Evolutionary conservation across 805 yeast genomes (phyloP), one percentile per base, ranked within the genome.

Genomic region (Metschnikowia corniflorae): DNA sequence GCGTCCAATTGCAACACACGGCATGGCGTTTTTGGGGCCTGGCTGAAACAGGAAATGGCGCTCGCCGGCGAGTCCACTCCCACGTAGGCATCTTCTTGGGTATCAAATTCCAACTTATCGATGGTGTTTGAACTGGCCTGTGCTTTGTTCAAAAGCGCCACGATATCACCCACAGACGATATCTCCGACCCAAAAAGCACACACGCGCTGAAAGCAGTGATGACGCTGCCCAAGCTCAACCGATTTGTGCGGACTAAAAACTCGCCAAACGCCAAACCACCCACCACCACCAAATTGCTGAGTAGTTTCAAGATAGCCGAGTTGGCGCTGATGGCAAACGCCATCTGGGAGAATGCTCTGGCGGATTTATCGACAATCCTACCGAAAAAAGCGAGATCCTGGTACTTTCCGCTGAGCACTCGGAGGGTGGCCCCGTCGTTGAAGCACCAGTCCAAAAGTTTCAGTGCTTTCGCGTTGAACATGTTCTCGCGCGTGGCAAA

Each of bases 241-340:
- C 71, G 66, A 0, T 77, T 76, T 5, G 60, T 57, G 23, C 61
- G 58, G 3, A 87, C 80, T 66, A 85, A 71, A 29, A 68, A 69
- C 19, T 82, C 74, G 1, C 97, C 99, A 61, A 82, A 91, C 86
- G 95, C 88, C 50, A 93, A 85, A 0, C 91, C 94, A 58, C 86
- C 96, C 3, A 89, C 84, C 65, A 91, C 88, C 79, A 88, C 80
- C 53, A 79, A 55, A 25, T 86, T 63, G 0, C 82, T 71, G 4
- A 89, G 47, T 16, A 74, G 60, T 48, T 81, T 74, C 33, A 82
- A 58, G 0, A 74, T 28, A 0, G 84, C 81, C 16, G 73, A 57
- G 52, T 86, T 88, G 0, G 73, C 51, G 9, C 80, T 64, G 5
- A 77, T 60, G 12, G 68, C 71, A 17, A 76, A 51, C n/a, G 76